Percentiles rank a stretch among this genome's conserved stretches.
phyloP scores from a whole-genome alignment of 2,329 filamentous ascomycete species.

The Penicillium brevicompactum region DNA sequence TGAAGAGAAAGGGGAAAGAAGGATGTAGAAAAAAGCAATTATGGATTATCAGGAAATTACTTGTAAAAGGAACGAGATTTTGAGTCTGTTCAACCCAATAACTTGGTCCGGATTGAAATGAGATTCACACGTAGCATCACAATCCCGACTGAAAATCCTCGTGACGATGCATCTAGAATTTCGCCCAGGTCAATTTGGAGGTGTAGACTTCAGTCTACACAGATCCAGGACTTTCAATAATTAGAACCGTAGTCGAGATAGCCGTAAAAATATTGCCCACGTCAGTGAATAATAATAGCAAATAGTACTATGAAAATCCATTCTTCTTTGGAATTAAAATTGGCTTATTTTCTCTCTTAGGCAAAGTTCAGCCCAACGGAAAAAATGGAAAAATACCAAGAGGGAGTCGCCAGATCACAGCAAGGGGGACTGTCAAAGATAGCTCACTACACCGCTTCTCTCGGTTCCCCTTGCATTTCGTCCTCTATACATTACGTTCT shows the following conservation, averaged over 20 bases:
- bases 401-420: constrained; percentile 5
- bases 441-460: constrained; percentile 8
- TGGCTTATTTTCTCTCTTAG: background rate
- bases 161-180: constrained; percentile 7
- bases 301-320: background rate
- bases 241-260: background rate
- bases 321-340: background rate
- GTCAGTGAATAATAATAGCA: background rate
- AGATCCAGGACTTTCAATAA: background rate
- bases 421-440: constrained; percentile 5
- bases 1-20: constrained; percentile 15
- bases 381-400: background rate
- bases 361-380: background rate
- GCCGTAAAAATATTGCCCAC: background rate
- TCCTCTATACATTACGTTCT: too few species aligned
- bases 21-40: constrained; percentile 1
- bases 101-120: constrained; percentile 7
- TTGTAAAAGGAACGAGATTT: background rate
- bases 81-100: constrained; percentile 4
- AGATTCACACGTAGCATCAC: constrained; percentile 12
- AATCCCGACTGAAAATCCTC: constrained; percentile 5
- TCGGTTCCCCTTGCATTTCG: constrained; percentile 8
- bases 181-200: background rate
- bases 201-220: too few species aligned
- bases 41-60: background rate